Base-by-base conservation (phyloP, 805 yeast species). In the Lachancea cidri region DNA sequence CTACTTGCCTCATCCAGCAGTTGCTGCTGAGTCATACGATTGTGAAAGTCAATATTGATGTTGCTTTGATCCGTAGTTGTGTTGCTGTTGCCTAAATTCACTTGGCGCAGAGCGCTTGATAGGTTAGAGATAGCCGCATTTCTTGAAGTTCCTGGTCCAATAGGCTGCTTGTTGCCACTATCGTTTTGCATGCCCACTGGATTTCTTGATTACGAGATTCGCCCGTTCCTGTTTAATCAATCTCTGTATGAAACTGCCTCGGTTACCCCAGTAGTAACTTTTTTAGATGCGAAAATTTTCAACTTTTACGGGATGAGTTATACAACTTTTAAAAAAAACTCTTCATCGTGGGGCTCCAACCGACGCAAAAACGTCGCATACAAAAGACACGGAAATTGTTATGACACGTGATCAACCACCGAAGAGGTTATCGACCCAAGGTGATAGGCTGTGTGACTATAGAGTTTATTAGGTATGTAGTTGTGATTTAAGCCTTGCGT, bases 91-190 rank as follows among this genome's bases (percentile, higher is more conserved):
- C 61, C 58, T 27, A 62, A 33, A 40, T 58, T 57, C 14, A 62
- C 64, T 38, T 58, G 61, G 34, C 62, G 62, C 25, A 62, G 51
- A 6, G 67, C 67, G 38, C 54, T 60, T 6, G 67, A 62, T 22
- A 62, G 46, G 29, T 61, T 58, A 4, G 67, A 61, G 24, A 70
- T 55, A 4, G 47, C 43, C 14, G 41, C 29, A 27, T 29, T 37
- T n/a, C 25, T 38, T 19, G 27, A 15, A 5, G 38, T 11, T 15
- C 29, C 32, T 14, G 32, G 24, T 11, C 33, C 38, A 14, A 17
- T 30, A 16, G 34, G 35, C 17, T 39, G 24, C 29, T 15, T 20
- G 19, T 17, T 33, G 13, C 35, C 7, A 9, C 8, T n/a, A 17
- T 32, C 11, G 19, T 8, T 32, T 20, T 32, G 41, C 19, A 27